These are phyloP conservation scores for Candida maltosa DNA, from an alignment of 805 yeast species.

Conservation along the genomic window DNA sequence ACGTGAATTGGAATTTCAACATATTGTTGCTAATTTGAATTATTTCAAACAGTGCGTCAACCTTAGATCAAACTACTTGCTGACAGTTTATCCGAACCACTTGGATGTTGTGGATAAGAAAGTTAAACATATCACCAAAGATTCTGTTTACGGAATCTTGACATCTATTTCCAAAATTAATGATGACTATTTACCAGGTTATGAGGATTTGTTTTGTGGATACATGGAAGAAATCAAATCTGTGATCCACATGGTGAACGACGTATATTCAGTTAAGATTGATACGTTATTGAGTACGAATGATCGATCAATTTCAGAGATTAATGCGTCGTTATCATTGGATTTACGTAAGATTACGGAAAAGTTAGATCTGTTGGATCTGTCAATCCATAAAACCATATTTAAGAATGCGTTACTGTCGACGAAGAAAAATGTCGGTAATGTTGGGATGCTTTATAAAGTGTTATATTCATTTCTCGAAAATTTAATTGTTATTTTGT, in stretches of 20 bases:
- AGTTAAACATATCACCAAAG: slow-evolving; percentile 14
- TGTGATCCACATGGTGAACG: slow-evolving; percentile 33
- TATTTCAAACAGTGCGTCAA: slow-evolving; percentile 15
- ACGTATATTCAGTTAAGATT: slow-evolving; percentile 48
- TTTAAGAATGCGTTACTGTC: slow-evolving; percentile 13
- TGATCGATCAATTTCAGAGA: slow-evolving; percentile 69
- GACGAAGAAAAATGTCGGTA: slow-evolving; percentile 4
- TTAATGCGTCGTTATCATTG: slow-evolving; percentile 66
- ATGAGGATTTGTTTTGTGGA: slow-evolving; percentile 29
- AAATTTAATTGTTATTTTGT: slow-evolving; percentile 46
- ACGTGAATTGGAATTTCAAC: slow-evolving; percentile 9
- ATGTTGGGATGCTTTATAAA: slow-evolving; percentile 12
- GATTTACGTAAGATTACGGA: slow-evolving; percentile 56
- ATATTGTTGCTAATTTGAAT: slow-evolving; percentile 8
- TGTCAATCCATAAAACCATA: slow-evolving; percentile 28
- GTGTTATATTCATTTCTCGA: slow-evolving; percentile 46
- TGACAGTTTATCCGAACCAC: slow-evolving; percentile 19
- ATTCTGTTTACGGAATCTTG: slow-evolving; percentile 14
- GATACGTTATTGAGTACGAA: slow-evolving; percentile 61
- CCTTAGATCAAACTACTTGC: slow-evolving; percentile 15
- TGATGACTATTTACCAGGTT: slow-evolving; percentile 31
- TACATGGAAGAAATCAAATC: slow-evolving; percentile 33
- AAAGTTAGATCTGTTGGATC: slow-evolving; percentile 40
- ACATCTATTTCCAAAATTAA: slow-evolving; percentile 17
- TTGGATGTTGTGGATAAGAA: slow-evolving; percentile 12